phyloP scores from a whole-genome alignment of 768 basidiomycete genomes.

The Suillus tomentosus region DNA sequence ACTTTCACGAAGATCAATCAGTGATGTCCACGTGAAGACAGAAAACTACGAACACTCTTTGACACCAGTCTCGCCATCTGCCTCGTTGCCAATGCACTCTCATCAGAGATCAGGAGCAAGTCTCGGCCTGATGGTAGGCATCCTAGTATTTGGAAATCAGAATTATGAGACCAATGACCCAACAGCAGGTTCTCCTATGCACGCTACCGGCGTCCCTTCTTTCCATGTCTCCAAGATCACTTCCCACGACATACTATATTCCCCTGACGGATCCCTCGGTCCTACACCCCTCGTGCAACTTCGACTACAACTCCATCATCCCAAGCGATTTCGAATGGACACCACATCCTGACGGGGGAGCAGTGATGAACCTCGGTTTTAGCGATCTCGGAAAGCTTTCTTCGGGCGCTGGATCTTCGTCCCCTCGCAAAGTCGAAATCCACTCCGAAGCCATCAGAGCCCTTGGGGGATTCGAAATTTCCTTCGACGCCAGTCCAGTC shows the following conservation, averaged over 20 bases:
- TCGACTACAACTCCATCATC: constrained; percentile 42
- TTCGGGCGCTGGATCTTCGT: constrained; percentile 34
- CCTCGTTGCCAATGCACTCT: constrained; percentile 37
- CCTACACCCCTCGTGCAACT: constrained; percentile 47
- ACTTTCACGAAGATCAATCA: constrained; percentile 46
- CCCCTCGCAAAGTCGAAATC: constrained; percentile 52
- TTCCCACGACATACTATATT: constrained; percentile 58
- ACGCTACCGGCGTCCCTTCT: constrained; percentile 69
- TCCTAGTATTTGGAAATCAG: constrained; percentile 17
- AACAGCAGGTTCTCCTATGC: constrained; percentile 71
- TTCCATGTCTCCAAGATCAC: constrained; percentile 61
- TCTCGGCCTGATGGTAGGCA: constrained; percentile 69
- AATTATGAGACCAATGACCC: constrained; percentile 4
- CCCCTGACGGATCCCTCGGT: constrained; percentile 41
- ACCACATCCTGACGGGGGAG: constrained; percentile 35
- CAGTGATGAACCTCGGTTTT: constrained; percentile 51
- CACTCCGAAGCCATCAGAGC: constrained; percentile 47
- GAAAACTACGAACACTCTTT: constrained; percentile 58
- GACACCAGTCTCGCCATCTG: constrained; percentile 44
- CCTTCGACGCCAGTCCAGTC: constrained; percentile 65
- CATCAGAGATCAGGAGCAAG: constrained; percentile 64
- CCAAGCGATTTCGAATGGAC: constrained; percentile 61
- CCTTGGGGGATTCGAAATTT: constrained; percentile 66
- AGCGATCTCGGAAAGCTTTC: constrained; percentile 39
- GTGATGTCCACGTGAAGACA: constrained; percentile 49